phyloP scores from a whole-genome alignment of 2,329 filamentous ascomycete genomes.

The Penicillium paneum region DNA sequence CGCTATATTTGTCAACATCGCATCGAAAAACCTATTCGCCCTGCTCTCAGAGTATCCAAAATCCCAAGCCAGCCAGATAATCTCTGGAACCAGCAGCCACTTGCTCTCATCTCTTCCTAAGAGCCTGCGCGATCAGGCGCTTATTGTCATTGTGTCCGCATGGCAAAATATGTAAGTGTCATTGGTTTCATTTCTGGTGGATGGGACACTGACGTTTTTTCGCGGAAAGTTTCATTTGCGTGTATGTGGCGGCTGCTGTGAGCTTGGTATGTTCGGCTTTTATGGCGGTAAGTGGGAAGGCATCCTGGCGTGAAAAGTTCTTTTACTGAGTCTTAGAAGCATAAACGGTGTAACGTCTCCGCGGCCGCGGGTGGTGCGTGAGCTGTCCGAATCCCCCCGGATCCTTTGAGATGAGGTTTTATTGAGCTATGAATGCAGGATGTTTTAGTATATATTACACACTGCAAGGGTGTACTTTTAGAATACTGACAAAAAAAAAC shows the following conservation, averaged over 20 bases:
- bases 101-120: not conserved
- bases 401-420: too few species aligned
- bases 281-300: not conserved
- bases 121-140: not conserved
- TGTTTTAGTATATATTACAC: too few species aligned
- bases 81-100: not conserved
- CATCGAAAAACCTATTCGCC: not conserved
- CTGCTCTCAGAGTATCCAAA: not conserved
- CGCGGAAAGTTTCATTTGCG: not conserved
- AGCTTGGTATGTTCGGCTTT: not conserved
- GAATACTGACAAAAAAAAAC: too few species aligned
- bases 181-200: not conserved
- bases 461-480: too few species aligned
- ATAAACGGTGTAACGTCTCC: not conserved
- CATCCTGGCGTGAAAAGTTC: too few species aligned
- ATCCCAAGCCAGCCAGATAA: not conserved
- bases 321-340: not conserved
- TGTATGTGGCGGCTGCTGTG: not conserved
- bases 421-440: too few species aligned
- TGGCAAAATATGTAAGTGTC: not conserved
- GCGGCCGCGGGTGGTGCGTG: not conserved
- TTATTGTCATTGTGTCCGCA: not conserved
- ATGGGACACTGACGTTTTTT: not conserved
- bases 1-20: not conserved
- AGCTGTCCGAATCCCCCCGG: not conserved